Evolutionary conservation across 2,329 filamentous ascomycete genomes (phyloP), one percentile per base, ranked within the genome.

Genomic region (Ceratocystis harringtonii): DNA sequence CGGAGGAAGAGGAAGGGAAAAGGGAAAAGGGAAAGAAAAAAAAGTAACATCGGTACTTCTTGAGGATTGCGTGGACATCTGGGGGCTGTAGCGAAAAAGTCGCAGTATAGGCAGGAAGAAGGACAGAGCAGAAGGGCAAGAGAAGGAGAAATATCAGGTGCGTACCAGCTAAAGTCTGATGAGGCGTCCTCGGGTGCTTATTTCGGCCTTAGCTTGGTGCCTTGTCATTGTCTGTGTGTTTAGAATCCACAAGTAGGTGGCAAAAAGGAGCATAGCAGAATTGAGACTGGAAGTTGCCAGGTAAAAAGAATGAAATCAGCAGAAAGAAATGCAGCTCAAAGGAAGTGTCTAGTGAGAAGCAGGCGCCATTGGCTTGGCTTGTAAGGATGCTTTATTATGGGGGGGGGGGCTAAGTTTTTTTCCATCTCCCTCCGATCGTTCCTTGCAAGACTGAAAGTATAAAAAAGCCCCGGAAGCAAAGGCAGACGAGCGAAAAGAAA

Each of bases 161-260:
- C 52, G 52, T 30, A 58, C 52, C 52, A 32, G n/a, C 52, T 4
- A 32, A 30, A 36, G 25, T n/a, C 52, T 25, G 52, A 58, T 25
- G 52, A 58, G 52, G 36, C 52, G 52, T 58, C n/a, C 28, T 58
- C 52, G 52, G 52, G 52, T 58, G 52, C 25, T 58, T 58, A 58
- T 58, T 58, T 58, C 52, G 52, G 52, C 52, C 52, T n/a, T 58
- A 58, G 52, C 52, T 58, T 58, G 52, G 52, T 30, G 52, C 28
- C 52, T 58, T 58, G 52, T 58, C 52, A 58, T 58, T 58, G 28
- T 58, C 52, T 58, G 52, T 32, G 52, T 32, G 5, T 7, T 32
- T 58, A 17, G 52, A 58, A 58, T 58, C 52, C 52, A 58, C 52
- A 30, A 58, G 3, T n/a, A 4, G 52, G 52, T 58, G 52, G 52